Evolutionary conservation across 305 asterid species (phyloP), one percentile per base, ranked within the genome.

Genomic region (Fraxinus albicans): DNA sequence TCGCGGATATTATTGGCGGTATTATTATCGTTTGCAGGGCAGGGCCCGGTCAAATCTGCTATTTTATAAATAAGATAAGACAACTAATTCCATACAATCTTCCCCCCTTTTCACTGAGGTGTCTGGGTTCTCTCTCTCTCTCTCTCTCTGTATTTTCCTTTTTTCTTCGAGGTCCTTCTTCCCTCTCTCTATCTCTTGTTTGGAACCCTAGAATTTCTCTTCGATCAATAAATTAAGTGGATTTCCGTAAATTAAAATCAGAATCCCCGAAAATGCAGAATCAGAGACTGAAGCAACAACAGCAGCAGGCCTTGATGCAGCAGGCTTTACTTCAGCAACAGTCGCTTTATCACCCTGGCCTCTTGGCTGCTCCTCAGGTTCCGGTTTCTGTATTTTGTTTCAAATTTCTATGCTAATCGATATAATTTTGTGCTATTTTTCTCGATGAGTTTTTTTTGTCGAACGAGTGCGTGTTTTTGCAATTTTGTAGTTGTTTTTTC

Each of bases 341-440:
- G 87, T 87, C 97, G 69, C 93, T 95, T 44, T 94, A 95, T 75
- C 97, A 94, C 79, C 98, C 96, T 33, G 97, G 94, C 58, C 92
- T 94, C 75, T 81, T 95, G 92, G 97, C 97, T 89, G 90, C 98
- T 84, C 97, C 98, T 13, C 99, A 91, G 97, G 99, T 94, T 86
- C 78, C 12, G 31, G 31, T 29, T 8, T 27, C 72, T 78, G 76
- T 17, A 25, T 29, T 47, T 13, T 10, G 25, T 0, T 21, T 3
- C 19, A 17, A 1, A 10, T 80, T 74, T 73, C 67, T 42, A 55
- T 13, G 25, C 3, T 23, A 19, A 53, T 78, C 29, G 76, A 17
- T 75, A 25, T 47, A 19, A 4, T 6, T 13, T 17, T 15, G 44
- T 8, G 29, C 10, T 27, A 25, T 3, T 77, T 34, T 6, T n/a